These are phyloP conservation scores for Podaxis sp. DNA, from an alignment of 768 basidiomycete genomes.

Conservation along the genomic window DNA sequence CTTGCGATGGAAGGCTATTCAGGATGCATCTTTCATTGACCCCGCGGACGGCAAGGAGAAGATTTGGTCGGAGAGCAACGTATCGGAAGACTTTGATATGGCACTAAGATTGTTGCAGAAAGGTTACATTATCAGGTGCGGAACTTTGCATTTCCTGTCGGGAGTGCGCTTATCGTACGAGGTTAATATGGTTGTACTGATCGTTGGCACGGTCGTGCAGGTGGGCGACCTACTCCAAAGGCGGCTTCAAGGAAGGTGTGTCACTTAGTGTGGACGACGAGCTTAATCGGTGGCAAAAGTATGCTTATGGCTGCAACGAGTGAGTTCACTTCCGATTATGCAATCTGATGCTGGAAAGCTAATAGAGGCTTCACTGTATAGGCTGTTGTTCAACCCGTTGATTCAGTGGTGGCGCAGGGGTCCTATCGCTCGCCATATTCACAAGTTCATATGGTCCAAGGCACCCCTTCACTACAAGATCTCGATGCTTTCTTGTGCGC, in stretches of 20 bases:
- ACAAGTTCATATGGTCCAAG: conserved; percentile 68
- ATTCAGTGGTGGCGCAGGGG: conserved; percentile 73
- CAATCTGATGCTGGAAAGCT: conserved; percentile 19
- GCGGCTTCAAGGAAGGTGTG: conserved; percentile 89
- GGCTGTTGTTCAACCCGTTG: conserved; percentile 82
- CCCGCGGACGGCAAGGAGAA: conserved; percentile 61
- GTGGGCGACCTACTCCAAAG: conserved; percentile 84
- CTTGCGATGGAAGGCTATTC: conserved; percentile 81
- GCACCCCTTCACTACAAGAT: conserved; percentile 84
- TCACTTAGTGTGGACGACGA: conserved; percentile 87
- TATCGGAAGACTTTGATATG: conserved; percentile 85
- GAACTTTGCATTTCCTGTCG: background rate
- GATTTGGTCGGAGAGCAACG: conserved; percentile 77
- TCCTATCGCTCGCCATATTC: conserved; percentile 76
- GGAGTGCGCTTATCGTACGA: background rate
- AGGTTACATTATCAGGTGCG: conserved; percentile 66
- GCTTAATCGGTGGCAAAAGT: conserved; percentile 88
- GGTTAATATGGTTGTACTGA: background rate
- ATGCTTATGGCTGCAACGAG: conserved; percentile 62
- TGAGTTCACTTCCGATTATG: conserved; percentile 35
- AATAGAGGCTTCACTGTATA: conserved; percentile 28
- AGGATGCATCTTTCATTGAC: conserved; percentile 78
- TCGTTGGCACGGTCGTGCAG: conserved; percentile 27
- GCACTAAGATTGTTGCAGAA: conserved; percentile 58
- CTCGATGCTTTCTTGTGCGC: conserved; percentile 67